A percentile compares a stretch with the other conserved stretches of the same genome.
These are phyloP conservation scores for Pseudozyma sp. DNA, from an alignment of 1,284 basidiomycete genomes.

Conservation along the genomic window DNA sequence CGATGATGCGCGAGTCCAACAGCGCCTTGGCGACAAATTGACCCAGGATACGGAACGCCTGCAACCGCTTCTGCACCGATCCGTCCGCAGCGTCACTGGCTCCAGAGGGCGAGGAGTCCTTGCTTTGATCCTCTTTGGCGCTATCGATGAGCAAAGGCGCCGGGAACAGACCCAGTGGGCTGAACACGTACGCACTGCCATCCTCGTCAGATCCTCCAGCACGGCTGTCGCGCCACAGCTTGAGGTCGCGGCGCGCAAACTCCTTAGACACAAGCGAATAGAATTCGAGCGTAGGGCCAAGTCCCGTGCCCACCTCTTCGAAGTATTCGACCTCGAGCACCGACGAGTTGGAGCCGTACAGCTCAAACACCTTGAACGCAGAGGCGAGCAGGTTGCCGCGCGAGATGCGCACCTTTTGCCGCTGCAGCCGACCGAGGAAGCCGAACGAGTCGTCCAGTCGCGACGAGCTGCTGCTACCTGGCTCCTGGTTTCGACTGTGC, in stretches of 20 bases:
- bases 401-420: conserved; percentile 97
- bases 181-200: conserved; percentile 64
- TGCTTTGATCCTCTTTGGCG: conserved; percentile 7
- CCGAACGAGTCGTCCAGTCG: conserved; percentile 83
- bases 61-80: conserved; percentile 70
- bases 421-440: conserved; percentile 88
- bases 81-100: conserved; percentile 3
- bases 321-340: conserved; percentile 98
- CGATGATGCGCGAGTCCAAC: conserved; percentile 96
- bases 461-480: conserved; percentile 39
- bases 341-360: conserved; percentile 88
- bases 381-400: conserved; percentile 93
- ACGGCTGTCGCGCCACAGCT: conserved; percentile 87
- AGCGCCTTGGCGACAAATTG: conserved; percentile 98
- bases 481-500: conserved; percentile 72
- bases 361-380: conserved; percentile 96
- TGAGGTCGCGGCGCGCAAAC: conserved; percentile 86
- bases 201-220: conserved; percentile 69
- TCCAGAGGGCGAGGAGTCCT: not conserved
- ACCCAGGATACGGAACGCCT: conserved; percentile 88
- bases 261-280: conserved; percentile 93
- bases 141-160: conserved; percentile 72
- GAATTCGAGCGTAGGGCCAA: conserved; percentile 98
- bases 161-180: conserved; percentile 88
- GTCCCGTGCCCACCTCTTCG: conserved; percentile 96